Base-by-base conservation (phyloP, 2,329 filamentous ascomycete genomes). In the Penicillium sclerotiorum region DNA sequence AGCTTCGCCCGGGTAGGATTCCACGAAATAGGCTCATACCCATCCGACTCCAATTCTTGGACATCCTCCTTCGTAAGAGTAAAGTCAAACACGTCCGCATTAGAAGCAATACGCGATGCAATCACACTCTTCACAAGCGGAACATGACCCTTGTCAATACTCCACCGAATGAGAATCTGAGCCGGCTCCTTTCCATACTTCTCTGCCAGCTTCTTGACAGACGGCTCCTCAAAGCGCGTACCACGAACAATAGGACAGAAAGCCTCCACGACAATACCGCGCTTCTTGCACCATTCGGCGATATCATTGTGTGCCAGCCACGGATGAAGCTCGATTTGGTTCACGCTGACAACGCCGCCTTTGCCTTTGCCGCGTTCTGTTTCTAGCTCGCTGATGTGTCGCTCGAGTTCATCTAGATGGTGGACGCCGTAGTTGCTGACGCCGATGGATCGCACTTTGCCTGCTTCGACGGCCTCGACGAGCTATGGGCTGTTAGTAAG, bases 301-400 rank as follows among this genome's bases (percentile, higher is more conserved):
- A 92, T 89, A 17, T 78, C 76, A 0, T 74, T 76, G 33, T 86
- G 82, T 0, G 86, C 89, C 67, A 91, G 90, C 78, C 91, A 92
- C 0, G 87, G 88, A 55, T 91, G 87, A 0, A 90, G 82, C 67
- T 91, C 86, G 60, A 91, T 85, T 70, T 92, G 89, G 66, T 92
- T 91, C 49, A 91, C 80, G 1, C 83, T 80, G 0, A 88, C 87
- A 3, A 73, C 65, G 32, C 87, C 78, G 0, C 77, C 75, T 0
- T 86, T 84, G 8, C 80, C 81, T 0, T 80, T 80, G 9, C 55
- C 55, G 17, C 53, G 49, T 21, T 58, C 56, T 6, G 38, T 17
- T 21, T 56, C 53, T 5, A 56, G 47, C 11, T 49, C 44, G 1
- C 76, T 76, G 57, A 88, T 77, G 17, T 60, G 52, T n/a, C 23